Base-by-base conservation (phyloP, 1,284 basidiomycete genomes). In the Melampsora americana region DNA sequence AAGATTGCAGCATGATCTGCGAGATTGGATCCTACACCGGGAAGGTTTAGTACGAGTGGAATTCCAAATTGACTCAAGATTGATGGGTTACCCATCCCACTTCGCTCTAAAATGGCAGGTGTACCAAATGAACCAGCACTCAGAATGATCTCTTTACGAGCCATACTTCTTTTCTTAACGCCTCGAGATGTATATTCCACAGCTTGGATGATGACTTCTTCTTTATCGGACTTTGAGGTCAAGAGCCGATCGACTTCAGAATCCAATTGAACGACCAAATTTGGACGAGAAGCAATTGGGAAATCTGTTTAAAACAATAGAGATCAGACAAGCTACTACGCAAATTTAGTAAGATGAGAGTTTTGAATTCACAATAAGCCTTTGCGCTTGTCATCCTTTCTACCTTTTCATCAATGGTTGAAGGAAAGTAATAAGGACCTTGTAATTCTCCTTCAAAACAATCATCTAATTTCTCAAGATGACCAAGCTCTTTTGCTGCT, bases 101-200 rank as follows among this genome's bases (percentile, higher is more conserved):
- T 79, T 39, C 79, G 78, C 79, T 81, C 80, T 26, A 81, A 78
- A 18, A 81, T 79, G 68, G 78, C 79, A 18, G 81, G 81, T 35
- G 80, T 79, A 56, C 79, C 79, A 79, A 81, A 78, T 5, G 79
- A 75, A 30, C 81, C 81, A 30, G 78, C 81, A 59, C 77, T 77
- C 6, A 81, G 66, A 5, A 81, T 77, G 30, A 81, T 77, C n/a
- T 80, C 80, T 30, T 79, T 78, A 7, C 35, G 56, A 14, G 77
- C 80, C 32, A 77, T 77, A 16, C 78, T 77, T 5, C 62, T 44
- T 20, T 35, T 66, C 3, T 46, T 35, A 5, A 30, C 28, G 53
- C 71, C 71, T 12, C 12, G 28, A 39, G 35, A 59, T 32, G 71
- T 44, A 35, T 74, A 74, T 60, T 74, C 64, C 7, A 74, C 71